phyloP scores from a whole-genome alignment of 164 flowering plant genomes.

The Euptelea pleiosperma region DNA sequence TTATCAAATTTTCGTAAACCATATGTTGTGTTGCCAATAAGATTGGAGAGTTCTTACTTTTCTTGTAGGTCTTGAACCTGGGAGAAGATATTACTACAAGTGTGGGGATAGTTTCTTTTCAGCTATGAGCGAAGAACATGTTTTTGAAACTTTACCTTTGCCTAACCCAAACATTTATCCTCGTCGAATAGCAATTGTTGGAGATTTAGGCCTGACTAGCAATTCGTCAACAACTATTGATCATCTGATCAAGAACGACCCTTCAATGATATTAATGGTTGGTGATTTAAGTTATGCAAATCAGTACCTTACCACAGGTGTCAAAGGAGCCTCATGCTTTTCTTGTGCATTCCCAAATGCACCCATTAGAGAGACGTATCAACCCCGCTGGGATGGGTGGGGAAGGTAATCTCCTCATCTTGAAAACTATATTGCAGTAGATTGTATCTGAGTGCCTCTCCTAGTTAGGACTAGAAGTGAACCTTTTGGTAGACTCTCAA shows the following conservation, averaged over 20 bases:
- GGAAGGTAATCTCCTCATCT: constrained; percentile 57
- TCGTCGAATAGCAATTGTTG: constrained; percentile 62
- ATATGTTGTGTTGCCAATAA: not conserved
- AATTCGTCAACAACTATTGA: constrained; percentile 78
- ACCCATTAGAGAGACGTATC: constrained; percentile 87
- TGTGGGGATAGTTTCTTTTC: constrained; percentile 85
- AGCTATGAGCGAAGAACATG: constrained; percentile 69
- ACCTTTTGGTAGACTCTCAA: not conserved
- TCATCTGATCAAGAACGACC: constrained; percentile 65
- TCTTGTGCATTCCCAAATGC: constrained; percentile 82
- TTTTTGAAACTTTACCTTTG: constrained; percentile 53
- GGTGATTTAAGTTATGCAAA: constrained; percentile 86
- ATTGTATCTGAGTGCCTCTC: not conserved
- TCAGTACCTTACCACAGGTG: constrained; percentile 82
- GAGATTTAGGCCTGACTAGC: constrained; percentile 85
- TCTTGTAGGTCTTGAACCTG: constrained; percentile 68
- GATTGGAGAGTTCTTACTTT: not conserved
- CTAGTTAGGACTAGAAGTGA: not conserved
- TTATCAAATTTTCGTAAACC: too few relatives aligned
- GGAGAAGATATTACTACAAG: constrained; percentile 61
- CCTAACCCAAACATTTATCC: constrained; percentile 55
- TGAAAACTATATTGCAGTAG: not conserved
- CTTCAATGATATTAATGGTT: constrained; percentile 72
- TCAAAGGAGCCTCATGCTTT: constrained; percentile 65
- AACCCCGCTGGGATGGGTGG: constrained; percentile 98